A percentile compares a stretch with the other conserved stretches of the same genome.
Conservation (phyloP, 805 yeast genomes). For the Kazachstania viticola region DNA sequence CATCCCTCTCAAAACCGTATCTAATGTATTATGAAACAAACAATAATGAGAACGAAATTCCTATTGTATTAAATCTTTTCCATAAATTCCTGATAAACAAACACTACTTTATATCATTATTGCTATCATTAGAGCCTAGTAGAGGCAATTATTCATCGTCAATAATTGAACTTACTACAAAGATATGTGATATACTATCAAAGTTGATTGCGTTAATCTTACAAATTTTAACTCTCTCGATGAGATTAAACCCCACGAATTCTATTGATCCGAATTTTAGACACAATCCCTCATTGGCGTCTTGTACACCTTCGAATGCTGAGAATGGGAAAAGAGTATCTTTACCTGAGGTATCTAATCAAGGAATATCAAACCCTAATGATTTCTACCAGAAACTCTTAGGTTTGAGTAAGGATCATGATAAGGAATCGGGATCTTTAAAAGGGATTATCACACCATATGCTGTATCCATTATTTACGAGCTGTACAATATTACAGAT, state of each 20-base stretch:
- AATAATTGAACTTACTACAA: slow-evolving; percentile 7
- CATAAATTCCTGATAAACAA: slow-evolving; percentile 12
- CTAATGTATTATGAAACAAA: background rate
- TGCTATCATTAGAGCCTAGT: slow-evolving; percentile 10
- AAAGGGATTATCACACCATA: slow-evolving; percentile 23
- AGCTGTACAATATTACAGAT: slow-evolving; percentile 19
- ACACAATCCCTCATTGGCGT: slow-evolving; percentile 4
- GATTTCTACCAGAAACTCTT: slow-evolving; percentile 22
- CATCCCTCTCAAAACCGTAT: slow-evolving; percentile 8
- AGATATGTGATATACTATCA: slow-evolving; percentile 14
- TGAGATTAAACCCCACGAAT: slow-evolving; percentile 23
- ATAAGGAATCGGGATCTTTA: slow-evolving; percentile 3
- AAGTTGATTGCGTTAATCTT: slow-evolving; percentile 15
- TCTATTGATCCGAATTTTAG: slow-evolving; percentile 18
- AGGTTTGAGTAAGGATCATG: slow-evolving; percentile 15
- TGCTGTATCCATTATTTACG: slow-evolving; percentile 18
- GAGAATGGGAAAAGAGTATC: background rate
- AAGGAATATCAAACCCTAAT: slow-evolving; percentile 5
- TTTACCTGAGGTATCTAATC: background rate
- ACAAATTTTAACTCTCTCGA: slow-evolving; percentile 14
- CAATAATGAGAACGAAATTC: background rate
- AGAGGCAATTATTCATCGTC: slow-evolving; percentile 1
- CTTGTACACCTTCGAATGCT: background rate
- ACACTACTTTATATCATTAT: slow-evolving; percentile 9
- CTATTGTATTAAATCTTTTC: slow-evolving; percentile 8